Conservation (phyloP, 306 rosid genomes). For the Gastrolobium bilobum region DNA sequence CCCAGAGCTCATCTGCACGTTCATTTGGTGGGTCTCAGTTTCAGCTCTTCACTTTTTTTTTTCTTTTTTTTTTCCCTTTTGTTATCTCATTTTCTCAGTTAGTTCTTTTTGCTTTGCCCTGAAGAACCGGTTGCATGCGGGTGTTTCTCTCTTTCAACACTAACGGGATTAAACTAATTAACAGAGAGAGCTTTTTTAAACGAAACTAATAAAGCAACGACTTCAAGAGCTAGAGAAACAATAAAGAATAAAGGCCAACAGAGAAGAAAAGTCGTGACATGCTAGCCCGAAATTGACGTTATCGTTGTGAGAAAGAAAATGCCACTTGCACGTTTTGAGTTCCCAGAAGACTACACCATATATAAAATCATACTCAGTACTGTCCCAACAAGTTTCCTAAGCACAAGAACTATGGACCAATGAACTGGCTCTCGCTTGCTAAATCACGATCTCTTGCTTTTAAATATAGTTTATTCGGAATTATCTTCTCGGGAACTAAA, state of each 20-base stretch:
- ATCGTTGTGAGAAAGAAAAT: constrained; percentile 25
- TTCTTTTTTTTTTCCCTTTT: background rate
- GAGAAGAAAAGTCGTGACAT: constrained; percentile 48
- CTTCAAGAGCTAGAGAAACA: constrained; percentile 36
- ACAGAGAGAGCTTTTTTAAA: background rate
- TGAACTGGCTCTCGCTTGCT: constrained; percentile 9
- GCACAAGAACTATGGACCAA: constrained; percentile 35
- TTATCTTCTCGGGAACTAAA: constrained; percentile 37
- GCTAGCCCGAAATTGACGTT: constrained; percentile 46
- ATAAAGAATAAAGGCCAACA: background rate
- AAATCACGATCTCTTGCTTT: constrained; percentile 3
- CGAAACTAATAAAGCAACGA: constrained; percentile 39
- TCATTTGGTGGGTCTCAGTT: constrained; percentile 61
- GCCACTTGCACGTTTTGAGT: constrained; percentile 6
- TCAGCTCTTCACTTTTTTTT: constrained; percentile 16
- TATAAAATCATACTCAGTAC: constrained; percentile 12
- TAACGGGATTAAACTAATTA: constrained; percentile 40
- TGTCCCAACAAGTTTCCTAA: background rate
- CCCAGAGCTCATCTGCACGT: constrained; percentile 72
- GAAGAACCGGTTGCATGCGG: constrained; percentile 48
- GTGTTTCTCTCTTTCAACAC: constrained; percentile 33
- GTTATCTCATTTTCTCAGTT: background rate
- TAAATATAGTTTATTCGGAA: background rate
- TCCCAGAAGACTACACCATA: background rate
- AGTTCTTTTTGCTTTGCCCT: constrained; percentile 52